phyloP scores from a whole-genome alignment of 2,329 filamentous ascomycete genomes.

The Arthrobotrys iridis region DNA sequence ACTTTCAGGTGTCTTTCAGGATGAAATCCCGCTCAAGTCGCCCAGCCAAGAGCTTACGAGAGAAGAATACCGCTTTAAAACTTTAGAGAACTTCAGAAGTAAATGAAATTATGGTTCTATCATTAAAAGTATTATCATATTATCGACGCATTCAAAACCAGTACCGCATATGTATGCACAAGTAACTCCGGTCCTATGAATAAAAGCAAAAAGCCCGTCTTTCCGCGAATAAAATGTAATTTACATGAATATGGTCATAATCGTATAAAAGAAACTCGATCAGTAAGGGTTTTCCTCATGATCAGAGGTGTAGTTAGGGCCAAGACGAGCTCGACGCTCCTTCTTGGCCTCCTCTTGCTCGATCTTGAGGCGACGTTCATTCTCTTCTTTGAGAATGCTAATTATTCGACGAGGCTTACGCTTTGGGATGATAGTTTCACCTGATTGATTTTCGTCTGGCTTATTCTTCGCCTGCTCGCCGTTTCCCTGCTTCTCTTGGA shows the following conservation, averaged over 20 bases:
- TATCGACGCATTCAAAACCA: too few species aligned
- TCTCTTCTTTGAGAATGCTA: slow-evolving; percentile 9
- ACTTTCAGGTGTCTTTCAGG: too few species aligned
- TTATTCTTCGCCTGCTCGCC: neutral
- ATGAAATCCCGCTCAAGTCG: too few species aligned
- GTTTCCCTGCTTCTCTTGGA: neutral
- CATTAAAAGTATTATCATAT: too few species aligned
- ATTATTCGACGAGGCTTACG: slow-evolving; percentile 5
- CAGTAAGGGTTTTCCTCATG: neutral
- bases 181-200: too few species aligned
- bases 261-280: neutral
- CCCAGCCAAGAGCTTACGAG: too few species aligned
- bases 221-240: neutral
- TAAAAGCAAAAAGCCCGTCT: too few species aligned
- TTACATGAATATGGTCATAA: neutral
- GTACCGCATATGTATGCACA: too few species aligned
- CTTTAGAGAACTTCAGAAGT: too few species aligned
- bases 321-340: slow-evolving; percentile 4
- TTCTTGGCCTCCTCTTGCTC: neutral
- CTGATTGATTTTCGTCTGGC: neutral
- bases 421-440: neutral
- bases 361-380: slow-evolving; percentile 3
- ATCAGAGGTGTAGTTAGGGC: neutral
- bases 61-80: too few species aligned
- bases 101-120: too few species aligned